Evolutionary conservation across 805 yeast species (phyloP).

Genomic region (Nakazawaea wyomingensis): DNA sequence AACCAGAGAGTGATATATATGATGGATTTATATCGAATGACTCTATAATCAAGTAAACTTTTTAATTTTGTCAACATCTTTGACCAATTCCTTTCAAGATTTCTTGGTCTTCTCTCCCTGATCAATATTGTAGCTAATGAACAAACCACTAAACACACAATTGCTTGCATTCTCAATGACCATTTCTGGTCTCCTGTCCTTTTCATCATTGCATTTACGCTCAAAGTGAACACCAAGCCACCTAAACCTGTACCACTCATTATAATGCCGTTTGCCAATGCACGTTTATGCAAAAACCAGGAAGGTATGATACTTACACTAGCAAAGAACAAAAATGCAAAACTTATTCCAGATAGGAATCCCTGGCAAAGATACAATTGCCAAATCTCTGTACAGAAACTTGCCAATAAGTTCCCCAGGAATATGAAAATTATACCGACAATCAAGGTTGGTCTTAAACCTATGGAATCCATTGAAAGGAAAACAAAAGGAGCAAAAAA

Average conservation of each 20-base stretch:
- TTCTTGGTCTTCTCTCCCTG: not conserved
- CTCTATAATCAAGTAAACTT: not conserved
- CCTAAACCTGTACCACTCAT: conserved; percentile 50
- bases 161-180: conserved; percentile 42
- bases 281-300: conserved; percentile 42
- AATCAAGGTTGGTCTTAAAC: conserved; percentile 40
- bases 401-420: conserved; percentile 38
- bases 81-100: not conserved
- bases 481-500: conserved; percentile 53
- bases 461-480: conserved; percentile 42
- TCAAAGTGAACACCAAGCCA: conserved; percentile 41
- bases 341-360: conserved; percentile 36
- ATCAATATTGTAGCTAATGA: conserved; percentile 14
- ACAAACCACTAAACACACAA: conserved; percentile 26
- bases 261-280: conserved; percentile 45
- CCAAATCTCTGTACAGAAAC: conserved; percentile 34
- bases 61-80: not conserved
- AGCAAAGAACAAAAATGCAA: conserved; percentile 33
- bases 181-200: conserved; percentile 37
- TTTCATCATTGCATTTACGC: conserved; percentile 35
- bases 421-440: conserved; percentile 37
- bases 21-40: not conserved
- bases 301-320: conserved; percentile 35
- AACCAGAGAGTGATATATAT: conserved; percentile 19
- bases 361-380: conserved; percentile 48